Evolutionary conservation across 2,329 filamentous ascomycete species (phyloP).

Genomic region (Graphilbum ipis-grandicollis): DNA sequence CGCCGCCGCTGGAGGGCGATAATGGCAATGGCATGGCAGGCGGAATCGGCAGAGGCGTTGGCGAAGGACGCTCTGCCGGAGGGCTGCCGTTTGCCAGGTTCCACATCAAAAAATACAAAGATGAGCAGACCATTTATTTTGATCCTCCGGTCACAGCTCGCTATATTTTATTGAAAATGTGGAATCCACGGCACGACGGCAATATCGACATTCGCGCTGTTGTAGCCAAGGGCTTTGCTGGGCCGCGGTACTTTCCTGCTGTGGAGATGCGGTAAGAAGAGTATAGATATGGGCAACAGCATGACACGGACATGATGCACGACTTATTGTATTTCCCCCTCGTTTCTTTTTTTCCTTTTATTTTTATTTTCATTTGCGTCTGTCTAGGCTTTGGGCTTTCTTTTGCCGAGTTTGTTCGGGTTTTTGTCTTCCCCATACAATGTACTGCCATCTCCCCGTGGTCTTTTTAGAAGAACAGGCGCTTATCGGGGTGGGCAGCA

Average conservation of each 20-base stretch:
- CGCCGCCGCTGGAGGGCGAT: too few species aligned
- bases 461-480: too few species aligned
- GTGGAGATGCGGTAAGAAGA: conserved; percentile 35
- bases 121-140: conserved; percentile 74
- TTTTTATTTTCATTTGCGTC: neutral
- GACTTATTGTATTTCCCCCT: neutral
- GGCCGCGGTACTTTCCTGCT: conserved; percentile 67
- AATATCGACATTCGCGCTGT: conserved; percentile 76
- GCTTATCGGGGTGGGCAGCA: too few species aligned
- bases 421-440: too few species aligned
- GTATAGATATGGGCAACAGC: neutral
- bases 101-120: conserved; percentile 66
- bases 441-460: too few species aligned
- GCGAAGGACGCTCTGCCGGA: neutral
- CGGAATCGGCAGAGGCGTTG: neutral
- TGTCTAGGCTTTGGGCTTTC: neutral
- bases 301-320: neutral
- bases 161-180: conserved; percentile 79
- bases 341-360: neutral
- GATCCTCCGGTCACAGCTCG: conserved; percentile 65
- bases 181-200: conserved; percentile 55
- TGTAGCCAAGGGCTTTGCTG: conserved; percentile 67
- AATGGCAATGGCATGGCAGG: too few species aligned
- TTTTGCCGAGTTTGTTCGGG: too few species aligned
- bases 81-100: conserved; percentile 60